Base-by-base conservation (phyloP, 768 basidiomycete genomes). In the Hypholoma sublateritium region DNA sequence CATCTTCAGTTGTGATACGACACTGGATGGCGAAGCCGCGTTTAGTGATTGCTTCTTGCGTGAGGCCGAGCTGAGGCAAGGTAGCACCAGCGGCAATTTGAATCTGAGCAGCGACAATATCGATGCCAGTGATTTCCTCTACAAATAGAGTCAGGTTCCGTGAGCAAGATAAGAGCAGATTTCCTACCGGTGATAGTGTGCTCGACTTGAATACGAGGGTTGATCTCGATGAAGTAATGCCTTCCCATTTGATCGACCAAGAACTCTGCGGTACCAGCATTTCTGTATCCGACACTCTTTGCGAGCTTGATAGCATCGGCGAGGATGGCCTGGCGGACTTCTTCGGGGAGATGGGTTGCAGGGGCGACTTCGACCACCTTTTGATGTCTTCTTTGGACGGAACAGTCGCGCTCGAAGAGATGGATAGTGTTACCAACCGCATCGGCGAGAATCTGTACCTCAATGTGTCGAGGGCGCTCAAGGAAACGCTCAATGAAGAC, bases 111-210 rank as follows among this genome's bases (percentile, higher is more conserved):
- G 97, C 97, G 39, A 98, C 95, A 61, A 99, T 96, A 69, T 99
- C 97, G 72, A 98, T 95, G 50, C 97, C 97, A 59, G 97, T 98
- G 67, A 99, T 99, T 70, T 98, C 95, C 90, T 98, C 97, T 95
- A 70, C 25, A 55, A 47, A 39, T 21, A 53, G 47, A 44, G 35
- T 44, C 39, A 28, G 37, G 32, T 34, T 16, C 28, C 6, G 28
- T 22, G 42, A 39, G 50, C 45, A 57, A 45, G 24, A 55, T n/a
- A 32, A 32, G 28, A n/a, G 17, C 50, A 43, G 41, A 36, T 16
- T 55, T 57, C 55, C 39, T 70, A 93, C 94, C 94, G 59, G 97
- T 98, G 71, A 98, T 98, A 55, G 97, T 98, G 74, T 98, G 97
- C 70, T 98, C 97, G 74, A 99, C 97, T 74, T 99, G 97, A 67